Conservation (phyloP, 257 asterid species). For the Lantana camara region DNA sequence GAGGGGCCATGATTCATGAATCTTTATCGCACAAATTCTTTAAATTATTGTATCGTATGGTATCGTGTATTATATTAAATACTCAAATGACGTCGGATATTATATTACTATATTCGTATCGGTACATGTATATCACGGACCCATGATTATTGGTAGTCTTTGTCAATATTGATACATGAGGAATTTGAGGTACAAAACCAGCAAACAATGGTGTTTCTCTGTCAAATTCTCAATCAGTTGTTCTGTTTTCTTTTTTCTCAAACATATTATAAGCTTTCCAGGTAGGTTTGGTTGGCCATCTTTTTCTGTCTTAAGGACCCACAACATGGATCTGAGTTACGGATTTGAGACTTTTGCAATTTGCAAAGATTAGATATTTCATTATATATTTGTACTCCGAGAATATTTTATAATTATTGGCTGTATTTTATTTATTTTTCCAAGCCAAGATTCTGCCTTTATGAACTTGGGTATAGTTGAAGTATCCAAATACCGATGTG, state of each 20-base stretch:
- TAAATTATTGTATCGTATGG: no score
- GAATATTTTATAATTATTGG: conserved; percentile 17
- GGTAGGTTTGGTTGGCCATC: conserved; percentile 47
- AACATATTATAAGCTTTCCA: conserved; percentile 40
- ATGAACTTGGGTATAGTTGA: no score
- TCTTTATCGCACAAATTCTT: no score
- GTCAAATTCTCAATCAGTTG: conserved; percentile 33
- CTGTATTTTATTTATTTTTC: background rate
- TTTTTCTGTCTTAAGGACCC: conserved; percentile 35
- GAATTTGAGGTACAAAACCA: conserved; percentile 19
- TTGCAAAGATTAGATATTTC: background rate
- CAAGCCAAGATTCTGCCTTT: no score
- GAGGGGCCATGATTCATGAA: conserved; percentile 40
- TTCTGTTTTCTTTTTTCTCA: conserved; percentile 3
- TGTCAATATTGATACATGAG: conserved; percentile 38
- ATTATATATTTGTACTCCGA: conserved; percentile 2
- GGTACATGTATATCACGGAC: no score
- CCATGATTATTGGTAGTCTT: no score
- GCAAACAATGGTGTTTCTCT: conserved; percentile 26
- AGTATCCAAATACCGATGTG: no score
- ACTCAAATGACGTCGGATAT: no score
- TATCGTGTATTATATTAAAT: no score
- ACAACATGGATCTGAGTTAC: conserved; percentile 25
- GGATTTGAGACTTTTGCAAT: background rate
- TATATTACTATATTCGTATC: no score